Base-by-base conservation (phyloP, 768 basidiomycete genomes). In the Steccherinum ochraceum region DNA sequence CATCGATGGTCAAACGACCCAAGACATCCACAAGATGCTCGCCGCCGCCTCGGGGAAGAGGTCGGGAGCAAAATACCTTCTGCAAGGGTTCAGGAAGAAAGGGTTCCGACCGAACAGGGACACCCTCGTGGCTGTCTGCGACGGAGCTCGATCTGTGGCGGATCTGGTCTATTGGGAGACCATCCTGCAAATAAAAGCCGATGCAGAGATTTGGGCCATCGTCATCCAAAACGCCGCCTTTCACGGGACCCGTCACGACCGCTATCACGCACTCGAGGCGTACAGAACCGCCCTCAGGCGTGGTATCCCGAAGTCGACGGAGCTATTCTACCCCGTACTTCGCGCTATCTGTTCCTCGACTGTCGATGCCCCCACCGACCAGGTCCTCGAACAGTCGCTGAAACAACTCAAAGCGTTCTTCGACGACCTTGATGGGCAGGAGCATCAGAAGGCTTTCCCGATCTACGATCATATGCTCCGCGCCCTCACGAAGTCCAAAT, bases 301-400 rank as follows among this genome's bases (percentile, higher is more conserved):
- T 12, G 77, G 77, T 20, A 61, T 83, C 18, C 58, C 56, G 2
- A 79, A 79, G 3, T 77, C 78, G 23, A 70, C 77, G 5, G 67
- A 65, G 42, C 66, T 86, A 46, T 66, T 83, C 18, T 71, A 72
- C n/a, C 80, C 80, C 3, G 61, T 88, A 2, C 68, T 89, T 21
- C 73, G 67, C 23, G 62, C 66, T 13, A 65, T 87, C 18, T 80
- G 79, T 60, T 74, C 80, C 2, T 59, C 65, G 5, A 63, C 64
- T 20, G 68, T 89, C 49, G 76, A 81, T 55, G 58, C 59, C 7
- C 62, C 87, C 0, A 84, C 83, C 57, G 60, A 59, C 13, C 78
- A 80, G 40, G 68, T 83, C 24, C 64, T 69, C 4, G 60, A 52
- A 26, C 61, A 64, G n/a, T 21, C 30, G 1, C 16, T 5, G 18